Evolutionary conservation across 495 filamentous ascomycete species (phyloP), one percentile per base, ranked within the genome.

Genomic region (Penicillium dipodomyicola): DNA sequence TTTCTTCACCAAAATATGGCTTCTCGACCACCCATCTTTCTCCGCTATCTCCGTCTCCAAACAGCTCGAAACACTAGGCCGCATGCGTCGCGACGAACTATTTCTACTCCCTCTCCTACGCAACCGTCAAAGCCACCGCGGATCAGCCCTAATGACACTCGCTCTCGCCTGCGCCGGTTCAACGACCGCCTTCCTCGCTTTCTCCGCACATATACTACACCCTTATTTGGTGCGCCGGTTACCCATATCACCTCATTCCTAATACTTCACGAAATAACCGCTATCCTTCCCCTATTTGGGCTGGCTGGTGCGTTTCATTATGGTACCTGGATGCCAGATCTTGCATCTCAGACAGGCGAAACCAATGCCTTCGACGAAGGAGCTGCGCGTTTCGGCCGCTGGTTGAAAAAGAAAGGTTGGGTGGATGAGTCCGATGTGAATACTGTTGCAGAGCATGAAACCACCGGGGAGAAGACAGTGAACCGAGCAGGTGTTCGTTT

Each of bases 261-360:
- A 10, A 74, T 96, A 40, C 81, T 98, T 0, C 94, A 98, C 77
- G 94, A 98, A 68, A 56, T 95, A 32, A 97, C 94, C 0, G 94
- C 94, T 17, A 70, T 97, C 14, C 58, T 91, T 4, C 92, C 94
- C 1, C 70, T 97, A 0, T 68, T 92, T 27, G 88, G 84, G 0
- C 79, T 98, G 0, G 83, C 87, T 11, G 87, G 79, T 6, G 58
- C 82, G 2, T 96, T 98, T 67, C 89, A 97, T 68, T 88, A 88
- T 61, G 81, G 80, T 3, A 72, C 81, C 55, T 86, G 84, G 82
- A 74, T 89, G 40, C 89, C 71, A 37, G 81, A 71, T 45, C 76
- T 70, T 25, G 68, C 82, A 19, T 73, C 75, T n/a, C 79, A 78
- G 46, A 75, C 76, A 0, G 68, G 66, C 52, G 80, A 79, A 72